Base-by-base conservation (phyloP, 257 asterid species). In the Jaltomata sinuosa region DNA sequence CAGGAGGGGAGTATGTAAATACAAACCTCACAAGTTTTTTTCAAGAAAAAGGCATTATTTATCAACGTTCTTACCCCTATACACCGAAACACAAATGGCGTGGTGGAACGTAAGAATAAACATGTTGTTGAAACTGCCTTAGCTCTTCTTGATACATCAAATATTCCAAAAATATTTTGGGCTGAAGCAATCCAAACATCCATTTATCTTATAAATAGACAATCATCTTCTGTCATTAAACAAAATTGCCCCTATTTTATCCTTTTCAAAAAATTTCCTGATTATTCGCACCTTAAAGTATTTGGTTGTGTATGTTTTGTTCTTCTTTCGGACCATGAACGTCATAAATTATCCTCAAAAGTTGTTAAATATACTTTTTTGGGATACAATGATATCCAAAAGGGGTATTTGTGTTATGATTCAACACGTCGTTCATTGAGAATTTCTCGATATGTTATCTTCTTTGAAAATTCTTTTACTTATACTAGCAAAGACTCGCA, bases 11-110 rank as follows among this genome's bases (percentile, higher is more conserved):
- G 32, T 80, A 78, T 67, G 27, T 14, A 29, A 36, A 22, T 19
- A 11, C 21, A 8, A 11, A 29, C 9, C 79, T 83, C 22, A 49
- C 31, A 16, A 19, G 4, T n/a, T 0, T 32, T 69, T 74, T 83
- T 32, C 9, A 29, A 25, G 62, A 61, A 64, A 32, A 55, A 36
- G 27, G 54, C 0, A 59, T 85, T 57, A 21, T n/a, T 47, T 11
- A 62, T 53, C 82, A 83, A 52, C 38, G 40, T 27, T 59, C 80
- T 11, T 86, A 81, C 40, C 84, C 76, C 0, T 31, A 47, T 14
- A 83, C 81, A 6, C 72, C 45, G 0, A 18, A 83, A 76, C 31
- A 83, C n/a, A 83, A 82, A 86, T 83, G 65, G 85, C 9, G 80
- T 77, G 6, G 84, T 64, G 11, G 64, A 86, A 57, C 38, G 27